These are phyloP conservation scores for Amphicarpaea edgeworthii DNA, from an alignment of 306 rosid species.

Conservation along the genomic window DNA sequence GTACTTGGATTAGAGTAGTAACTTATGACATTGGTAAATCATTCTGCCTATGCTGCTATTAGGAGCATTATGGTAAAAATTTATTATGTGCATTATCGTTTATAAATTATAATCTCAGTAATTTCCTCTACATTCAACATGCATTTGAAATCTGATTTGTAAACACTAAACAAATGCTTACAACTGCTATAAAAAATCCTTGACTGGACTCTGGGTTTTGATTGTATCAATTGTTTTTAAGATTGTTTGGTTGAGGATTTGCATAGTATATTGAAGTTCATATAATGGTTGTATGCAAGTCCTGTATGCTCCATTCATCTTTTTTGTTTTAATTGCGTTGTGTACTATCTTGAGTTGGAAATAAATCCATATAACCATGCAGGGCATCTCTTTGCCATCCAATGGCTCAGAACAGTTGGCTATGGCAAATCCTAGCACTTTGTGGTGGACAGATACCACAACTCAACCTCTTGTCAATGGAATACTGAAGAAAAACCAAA, in stretches of 20 bases:
- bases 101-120: neutral
- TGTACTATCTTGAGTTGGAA: conserved; percentile 16
- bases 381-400: conserved; percentile 40
- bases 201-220: conserved; percentile 10
- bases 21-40: neutral
- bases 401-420: conserved; percentile 47
- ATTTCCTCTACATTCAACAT: conserved; percentile 13
- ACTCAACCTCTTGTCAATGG: conserved; percentile 44
- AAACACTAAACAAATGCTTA: neutral
- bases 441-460: conserved; percentile 40
- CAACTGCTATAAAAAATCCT: neutral
- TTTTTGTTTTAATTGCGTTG: conserved; percentile 12
- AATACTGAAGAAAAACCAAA: conserved; percentile 35
- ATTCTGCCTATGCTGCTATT: neutral
- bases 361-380: conserved; percentile 26
- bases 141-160: neutral
- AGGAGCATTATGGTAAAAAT: neutral
- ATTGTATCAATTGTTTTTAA: neutral
- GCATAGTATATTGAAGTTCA: neutral
- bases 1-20: neutral
- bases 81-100: neutral
- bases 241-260: neutral
- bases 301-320: neutral
- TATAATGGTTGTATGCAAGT: neutral
- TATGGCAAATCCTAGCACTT: conserved; percentile 15